Percentiles rank a stretch among this genome's conserved stretches.
These are phyloP conservation scores for Fraxinus quadrangulata DNA, from an alignment of 257 asterid genomes.

Conservation along the genomic window DNA sequence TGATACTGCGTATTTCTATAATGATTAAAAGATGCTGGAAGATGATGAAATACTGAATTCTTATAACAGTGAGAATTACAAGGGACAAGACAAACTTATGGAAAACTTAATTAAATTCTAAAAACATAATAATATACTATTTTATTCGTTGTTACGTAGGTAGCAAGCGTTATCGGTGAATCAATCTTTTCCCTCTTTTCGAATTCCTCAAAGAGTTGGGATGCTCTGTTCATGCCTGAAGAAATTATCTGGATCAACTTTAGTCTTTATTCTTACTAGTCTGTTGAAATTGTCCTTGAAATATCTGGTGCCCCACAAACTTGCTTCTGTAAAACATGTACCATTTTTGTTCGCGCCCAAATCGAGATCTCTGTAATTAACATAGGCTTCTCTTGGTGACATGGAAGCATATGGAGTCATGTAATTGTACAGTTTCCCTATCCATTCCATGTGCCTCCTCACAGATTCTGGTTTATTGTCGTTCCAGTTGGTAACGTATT, in stretches of 20 bases:
- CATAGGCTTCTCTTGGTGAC: conserved; percentile 66
- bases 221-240: conserved; percentile 54
- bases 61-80: not conserved
- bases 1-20: not conserved
- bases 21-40: not conserved
- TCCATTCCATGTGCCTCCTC: conserved; percentile 58
- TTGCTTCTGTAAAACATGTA: conserved; percentile 43
- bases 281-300: conserved; percentile 52
- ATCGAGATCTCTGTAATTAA: conserved; percentile 67
- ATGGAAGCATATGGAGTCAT: conserved; percentile 56
- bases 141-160: not conserved
- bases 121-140: too few relatives aligned
- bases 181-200: conserved; percentile 25
- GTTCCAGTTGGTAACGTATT: conserved; percentile 54
- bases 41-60: not conserved
- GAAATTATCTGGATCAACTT: conserved; percentile 59
- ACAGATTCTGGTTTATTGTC: conserved; percentile 37
- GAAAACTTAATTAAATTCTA: not conserved
- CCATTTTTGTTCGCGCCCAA: conserved; percentile 47
- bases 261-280: conserved; percentile 49
- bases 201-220: conserved; percentile 13
- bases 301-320: conserved; percentile 57
- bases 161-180: conserved; percentile 23
- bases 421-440: conserved; percentile 49
- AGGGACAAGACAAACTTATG: not conserved